Percentiles rank a stretch among this genome's conserved stretches.
Evolutionary conservation across 495 filamentous ascomycete species (phyloP).

Genomic region (Evernia prunastri): DNA sequence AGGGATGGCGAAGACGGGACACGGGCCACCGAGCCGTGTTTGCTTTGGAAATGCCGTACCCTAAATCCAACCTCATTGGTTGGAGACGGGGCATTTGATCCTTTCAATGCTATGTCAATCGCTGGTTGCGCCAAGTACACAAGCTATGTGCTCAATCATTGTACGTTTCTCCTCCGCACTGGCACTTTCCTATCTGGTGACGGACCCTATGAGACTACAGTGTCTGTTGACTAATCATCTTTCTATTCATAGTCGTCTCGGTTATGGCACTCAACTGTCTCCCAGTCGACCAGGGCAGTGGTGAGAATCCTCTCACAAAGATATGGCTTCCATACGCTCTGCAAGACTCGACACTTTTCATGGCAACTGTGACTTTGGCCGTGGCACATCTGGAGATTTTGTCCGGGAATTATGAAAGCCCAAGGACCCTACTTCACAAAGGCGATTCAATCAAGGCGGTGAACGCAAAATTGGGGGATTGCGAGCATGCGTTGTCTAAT

Average conservation of each 20-base stretch:
- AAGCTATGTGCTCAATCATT: conserved; percentile 3
- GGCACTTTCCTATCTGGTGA: neutral
- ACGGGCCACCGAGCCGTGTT: neutral
- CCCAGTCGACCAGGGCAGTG: neutral
- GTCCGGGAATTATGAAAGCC: neutral
- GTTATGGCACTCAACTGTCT: neutral
- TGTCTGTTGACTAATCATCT: neutral
- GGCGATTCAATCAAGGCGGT: conserved; percentile 14
- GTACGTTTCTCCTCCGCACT: conserved; percentile 1
- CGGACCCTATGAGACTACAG: neutral
- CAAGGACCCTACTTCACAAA: conserved; percentile 8
- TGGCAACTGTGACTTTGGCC: conserved; percentile 13
- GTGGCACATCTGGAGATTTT: conserved; percentile 16
- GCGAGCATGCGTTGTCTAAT: conserved; percentile 1
- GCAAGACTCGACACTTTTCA: conserved; percentile 11
- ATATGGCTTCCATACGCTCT: conserved; percentile 15
- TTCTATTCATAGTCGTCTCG: conserved; percentile 7
- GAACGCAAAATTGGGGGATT: conserved; percentile 13
- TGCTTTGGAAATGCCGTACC: neutral
- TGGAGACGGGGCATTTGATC: conserved; percentile 3
- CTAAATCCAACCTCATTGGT: neutral
- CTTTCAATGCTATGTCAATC: conserved; percentile 8
- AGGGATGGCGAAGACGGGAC: neutral
- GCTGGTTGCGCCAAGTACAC: neutral
- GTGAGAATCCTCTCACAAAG: conserved; percentile 3